These are phyloP conservation scores for Fistulinella prunicolor DNA, from an alignment of 768 basidiomycete genomes.

Conservation along the genomic window DNA sequence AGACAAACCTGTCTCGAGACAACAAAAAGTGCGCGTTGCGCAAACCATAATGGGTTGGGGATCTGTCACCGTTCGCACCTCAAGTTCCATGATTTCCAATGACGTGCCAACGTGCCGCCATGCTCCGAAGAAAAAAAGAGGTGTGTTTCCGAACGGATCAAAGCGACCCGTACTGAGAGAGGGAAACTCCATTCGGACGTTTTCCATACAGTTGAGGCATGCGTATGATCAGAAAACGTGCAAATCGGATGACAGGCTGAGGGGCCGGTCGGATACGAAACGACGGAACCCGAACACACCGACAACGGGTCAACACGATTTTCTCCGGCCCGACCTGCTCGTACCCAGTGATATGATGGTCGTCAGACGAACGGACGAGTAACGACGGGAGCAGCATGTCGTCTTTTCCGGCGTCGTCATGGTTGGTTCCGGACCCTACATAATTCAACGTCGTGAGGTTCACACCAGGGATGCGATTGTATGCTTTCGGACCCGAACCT, in stretches of 20 bases:
- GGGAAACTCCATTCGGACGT: neutral
- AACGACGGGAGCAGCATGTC: neutral
- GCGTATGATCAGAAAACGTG: neutral
- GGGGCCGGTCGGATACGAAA: slow-evolving; percentile 2
- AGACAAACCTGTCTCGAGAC: neutral
- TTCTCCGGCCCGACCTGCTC: neutral
- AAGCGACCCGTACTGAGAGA: neutral
- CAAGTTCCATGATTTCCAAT: neutral
- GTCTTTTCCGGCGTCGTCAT: neutral
- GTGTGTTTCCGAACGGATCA: neutral
- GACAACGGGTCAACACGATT: slow-evolving; percentile 9
- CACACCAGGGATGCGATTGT: neutral
- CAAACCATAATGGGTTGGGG: too few species aligned
- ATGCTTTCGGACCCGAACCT: neutral
- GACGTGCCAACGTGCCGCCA: neutral
- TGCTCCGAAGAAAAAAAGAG: too few species aligned
- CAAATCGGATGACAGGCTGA: neutral
- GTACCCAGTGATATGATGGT: slow-evolving; percentile 5
- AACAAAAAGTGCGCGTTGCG: too few species aligned
- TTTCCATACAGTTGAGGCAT: neutral
- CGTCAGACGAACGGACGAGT: slow-evolving; percentile 1
- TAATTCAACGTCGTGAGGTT: neutral
- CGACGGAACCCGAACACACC: slow-evolving; percentile 5
- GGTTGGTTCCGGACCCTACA: too few species aligned
- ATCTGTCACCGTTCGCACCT: neutral